Evolutionary conservation across 2,329 filamentous ascomycete species (phyloP).

Genomic region (Capronia americana): DNA sequence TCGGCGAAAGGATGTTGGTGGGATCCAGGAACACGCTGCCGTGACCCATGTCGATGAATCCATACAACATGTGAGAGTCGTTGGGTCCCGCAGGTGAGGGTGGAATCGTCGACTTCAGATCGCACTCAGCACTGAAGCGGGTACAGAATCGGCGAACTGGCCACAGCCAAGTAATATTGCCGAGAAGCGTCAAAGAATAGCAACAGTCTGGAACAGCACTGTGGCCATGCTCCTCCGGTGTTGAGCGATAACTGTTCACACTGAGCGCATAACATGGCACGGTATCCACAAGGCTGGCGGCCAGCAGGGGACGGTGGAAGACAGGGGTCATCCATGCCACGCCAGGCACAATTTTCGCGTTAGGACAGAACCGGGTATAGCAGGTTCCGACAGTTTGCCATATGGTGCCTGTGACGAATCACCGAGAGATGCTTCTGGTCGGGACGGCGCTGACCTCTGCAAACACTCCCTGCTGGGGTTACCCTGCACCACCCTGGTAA

Average conservation of each 20-base stretch:
- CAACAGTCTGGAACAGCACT: constrained; percentile 5
- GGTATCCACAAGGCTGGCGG: constrained; percentile 19
- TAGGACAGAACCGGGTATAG: constrained; percentile 1
- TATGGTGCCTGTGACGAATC: constrained; percentile 6
- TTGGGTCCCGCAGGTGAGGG: background rate
- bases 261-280: background rate
- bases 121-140: background rate
- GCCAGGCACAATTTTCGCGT: background rate
- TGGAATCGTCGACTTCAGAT: background rate
- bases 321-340: constrained; percentile 3
- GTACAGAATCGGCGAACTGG: background rate
- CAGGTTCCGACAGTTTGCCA: background rate
- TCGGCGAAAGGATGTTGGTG: constrained; percentile 2
- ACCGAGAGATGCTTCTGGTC: background rate
- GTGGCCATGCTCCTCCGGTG: constrained; percentile 10
- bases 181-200: constrained; percentile 4
- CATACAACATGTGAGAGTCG: constrained; percentile 5
- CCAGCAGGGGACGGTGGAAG: background rate
- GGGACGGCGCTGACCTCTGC: background rate
- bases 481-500: constrained; percentile 4
- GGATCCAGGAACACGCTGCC: constrained; percentile 7
- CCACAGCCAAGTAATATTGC: background rate
- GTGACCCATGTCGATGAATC: constrained; percentile 10
- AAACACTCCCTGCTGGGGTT: background rate
- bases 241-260: constrained; percentile 10